Evolutionary conservation across 768 basidiomycete species (phyloP).

Genomic region (Tricholoma terreum): DNA sequence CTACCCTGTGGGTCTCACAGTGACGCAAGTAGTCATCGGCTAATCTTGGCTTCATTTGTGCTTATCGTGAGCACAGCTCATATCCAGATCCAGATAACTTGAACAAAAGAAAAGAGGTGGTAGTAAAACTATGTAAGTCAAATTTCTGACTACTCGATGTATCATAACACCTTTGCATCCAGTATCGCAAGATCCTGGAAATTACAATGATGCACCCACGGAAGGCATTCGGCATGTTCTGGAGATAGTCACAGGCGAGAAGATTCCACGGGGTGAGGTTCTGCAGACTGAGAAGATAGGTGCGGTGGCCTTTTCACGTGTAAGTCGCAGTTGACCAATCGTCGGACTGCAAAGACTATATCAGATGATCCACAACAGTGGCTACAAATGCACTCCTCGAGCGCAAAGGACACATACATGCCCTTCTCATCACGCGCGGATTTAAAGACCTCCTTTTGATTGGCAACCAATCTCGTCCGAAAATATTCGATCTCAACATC

Average conservation of each 20-base stretch:
- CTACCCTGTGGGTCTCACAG: too few relatives aligned
- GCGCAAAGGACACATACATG: conserved; percentile 90
- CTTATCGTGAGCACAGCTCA: conserved; percentile 43
- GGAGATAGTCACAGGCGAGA: conserved; percentile 68
- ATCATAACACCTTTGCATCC: conserved; percentile 1
- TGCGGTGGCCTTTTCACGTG: conserved; percentile 25
- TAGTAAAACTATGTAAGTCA: conserved; percentile 85
- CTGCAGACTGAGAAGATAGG: conserved; percentile 82
- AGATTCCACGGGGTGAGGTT: conserved; percentile 61
- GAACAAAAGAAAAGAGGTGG: conserved; percentile 65
- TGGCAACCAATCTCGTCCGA: conserved; percentile 92
- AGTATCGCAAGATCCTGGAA: conserved; percentile 88
- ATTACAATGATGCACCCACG: conserved; percentile 91
- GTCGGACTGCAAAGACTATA: conserved; percentile 65
- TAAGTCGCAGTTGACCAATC: conserved; percentile 2
- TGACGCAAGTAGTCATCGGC: conserved; percentile 18
- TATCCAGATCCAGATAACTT: conserved; percentile 69
- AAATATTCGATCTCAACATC: conserved; percentile 94
- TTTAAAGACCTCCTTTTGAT: conserved; percentile 92
- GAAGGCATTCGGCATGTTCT: conserved; percentile 89
- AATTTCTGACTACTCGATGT: not conserved
- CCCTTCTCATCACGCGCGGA: conserved; percentile 85
- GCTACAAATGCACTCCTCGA: conserved; percentile 96
- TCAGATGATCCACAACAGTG: conserved; percentile 89
- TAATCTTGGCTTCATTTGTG: not conserved